Conservation (phyloP, 345 rosid species). For the Hibiscus trionum region DNA sequence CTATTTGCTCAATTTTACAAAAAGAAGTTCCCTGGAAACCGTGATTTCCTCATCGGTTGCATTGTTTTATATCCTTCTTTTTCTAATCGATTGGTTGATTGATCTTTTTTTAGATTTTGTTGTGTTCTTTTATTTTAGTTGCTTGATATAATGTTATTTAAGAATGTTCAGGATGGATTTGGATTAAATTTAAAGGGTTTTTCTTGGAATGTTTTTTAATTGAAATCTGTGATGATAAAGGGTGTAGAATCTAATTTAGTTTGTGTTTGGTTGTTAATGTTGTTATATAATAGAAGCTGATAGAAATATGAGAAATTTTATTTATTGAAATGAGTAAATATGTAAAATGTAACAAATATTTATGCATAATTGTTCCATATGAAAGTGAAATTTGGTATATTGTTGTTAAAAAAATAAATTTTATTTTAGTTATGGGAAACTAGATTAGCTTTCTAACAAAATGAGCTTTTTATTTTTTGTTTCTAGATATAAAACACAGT, state of each 20-base stretch:
- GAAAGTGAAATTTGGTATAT: not conserved
- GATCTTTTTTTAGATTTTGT: too few relatives aligned
- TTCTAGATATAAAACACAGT: not conserved
- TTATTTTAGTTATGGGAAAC: not conserved
- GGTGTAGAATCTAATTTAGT: not conserved
- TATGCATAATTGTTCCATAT: not conserved
- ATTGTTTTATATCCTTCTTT: constrained; percentile 75
- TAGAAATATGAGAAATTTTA: not conserved
- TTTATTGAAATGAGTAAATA: too few relatives aligned
- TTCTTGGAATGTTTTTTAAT: not conserved
- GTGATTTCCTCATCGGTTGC: constrained; percentile 77
- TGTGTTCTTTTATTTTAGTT: too few relatives aligned
- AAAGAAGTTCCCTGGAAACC: constrained; percentile 93
- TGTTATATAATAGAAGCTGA: not conserved
- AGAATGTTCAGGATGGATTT: not conserved
- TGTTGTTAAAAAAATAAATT: not conserved
- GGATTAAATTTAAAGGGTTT: not conserved
- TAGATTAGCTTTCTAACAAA: not conserved
- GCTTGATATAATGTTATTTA: not conserved
- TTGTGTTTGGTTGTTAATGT: not conserved
- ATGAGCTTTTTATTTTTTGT: not conserved
- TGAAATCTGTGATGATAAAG: not conserved
- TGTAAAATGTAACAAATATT: not conserved
- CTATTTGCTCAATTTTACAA: constrained; percentile 96
- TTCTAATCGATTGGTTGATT: not conserved